Percentiles rank a stretch among this genome's conserved stretches.
Evolutionary conservation across 495 filamentous ascomycete genomes (phyloP).

Genomic region (Choiromyces venosus): DNA sequence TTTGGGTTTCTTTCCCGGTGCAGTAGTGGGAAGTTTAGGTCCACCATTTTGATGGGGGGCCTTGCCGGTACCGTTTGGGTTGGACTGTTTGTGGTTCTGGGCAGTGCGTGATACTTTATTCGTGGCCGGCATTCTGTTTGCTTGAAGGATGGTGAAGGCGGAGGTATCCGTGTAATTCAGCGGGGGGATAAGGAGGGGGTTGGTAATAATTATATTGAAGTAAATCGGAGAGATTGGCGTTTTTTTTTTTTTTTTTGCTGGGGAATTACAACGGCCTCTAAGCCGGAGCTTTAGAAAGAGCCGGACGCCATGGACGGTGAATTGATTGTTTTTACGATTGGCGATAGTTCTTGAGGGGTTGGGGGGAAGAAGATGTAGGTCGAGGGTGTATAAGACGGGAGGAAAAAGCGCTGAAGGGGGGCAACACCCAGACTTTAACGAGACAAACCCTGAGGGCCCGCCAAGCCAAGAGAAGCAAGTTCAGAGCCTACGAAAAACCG

Average conservation of each 20-base stretch:
- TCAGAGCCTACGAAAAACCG: not conserved
- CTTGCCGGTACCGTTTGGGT: constrained; percentile 44
- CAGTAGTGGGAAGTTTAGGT: constrained; percentile 20
- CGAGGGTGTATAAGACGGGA: constrained; percentile 1
- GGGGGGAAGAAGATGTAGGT: constrained; percentile 10
- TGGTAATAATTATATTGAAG: constrained; percentile 11
- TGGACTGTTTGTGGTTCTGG: constrained; percentile 30
- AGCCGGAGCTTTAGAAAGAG: constrained; percentile 41
- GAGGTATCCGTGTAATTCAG: constrained; percentile 11
- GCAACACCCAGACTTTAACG: not conserved
- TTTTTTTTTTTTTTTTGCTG: constrained; percentile 17
- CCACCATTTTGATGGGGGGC: constrained; percentile 34
- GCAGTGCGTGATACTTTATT: constrained; percentile 25
- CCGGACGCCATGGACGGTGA: constrained; percentile 36
- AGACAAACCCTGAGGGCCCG: not conserved
- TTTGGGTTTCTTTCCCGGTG: constrained; percentile 36
- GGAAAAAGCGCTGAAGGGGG: not conserved
- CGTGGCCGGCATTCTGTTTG: constrained; percentile 28
- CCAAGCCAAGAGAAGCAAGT: not conserved
- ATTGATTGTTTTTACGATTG: constrained; percentile 16
- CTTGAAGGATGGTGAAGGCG: constrained; percentile 8
- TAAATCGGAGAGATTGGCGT: constrained; percentile 11
- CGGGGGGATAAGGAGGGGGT: not conserved
- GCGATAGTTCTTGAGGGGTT: constrained; percentile 10
- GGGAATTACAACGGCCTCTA: constrained; percentile 36